Base-by-base conservation (phyloP, 2,329 filamentous ascomycete species). In the Dichotomopilus funicola region DNA sequence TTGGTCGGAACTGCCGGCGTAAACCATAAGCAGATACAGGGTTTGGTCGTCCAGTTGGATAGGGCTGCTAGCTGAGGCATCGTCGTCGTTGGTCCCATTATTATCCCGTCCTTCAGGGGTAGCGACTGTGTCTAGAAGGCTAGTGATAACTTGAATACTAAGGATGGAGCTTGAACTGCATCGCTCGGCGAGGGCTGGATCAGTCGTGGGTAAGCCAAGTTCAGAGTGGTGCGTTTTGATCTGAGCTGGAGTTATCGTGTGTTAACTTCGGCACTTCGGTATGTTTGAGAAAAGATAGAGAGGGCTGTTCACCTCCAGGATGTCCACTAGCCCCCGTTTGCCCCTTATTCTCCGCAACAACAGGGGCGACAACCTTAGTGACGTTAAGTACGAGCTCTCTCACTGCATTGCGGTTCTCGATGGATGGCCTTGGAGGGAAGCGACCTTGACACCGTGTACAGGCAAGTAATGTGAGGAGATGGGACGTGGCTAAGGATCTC, bases 1-100 rank as follows among this genome's bases (percentile, higher is more conserved):
- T 56, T 4, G 71, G 56, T 64, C 63, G 67, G 9, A 63, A 59
- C 13, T 63, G 59, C 5, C 67, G 5, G 65, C 64, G 56, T 70
- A 71, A 1, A 70, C 66, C 9, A 71, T 59, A 4, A 73, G 50
- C 3, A 69, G 68, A 51, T 71, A 59, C 1, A 75, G 55, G 3
- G 66, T 55, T 6, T 69, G 58, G 6, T 62, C 51, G 37, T 61
- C 59, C 13, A 66, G 53, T 8, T 27, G 34, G 1, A 40, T 43
- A 13, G 43, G 41, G 49, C 1, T 34, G 27, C 36, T 6, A 13
- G 41, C 6, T 27, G 19, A 27, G 19, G 19, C 19, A 27, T 27
- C 19, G 19, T 27, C 19, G 19, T 27, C 19, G 19, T 27, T 27
- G 19, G 19, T 27, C 19, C 19, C 19, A 27, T 27, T 27, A 27